Evolutionary conservation across 2,329 filamentous ascomycete species (phyloP), one percentile per base, ranked within the genome.

Genomic region (Neonectria ditissima): DNA sequence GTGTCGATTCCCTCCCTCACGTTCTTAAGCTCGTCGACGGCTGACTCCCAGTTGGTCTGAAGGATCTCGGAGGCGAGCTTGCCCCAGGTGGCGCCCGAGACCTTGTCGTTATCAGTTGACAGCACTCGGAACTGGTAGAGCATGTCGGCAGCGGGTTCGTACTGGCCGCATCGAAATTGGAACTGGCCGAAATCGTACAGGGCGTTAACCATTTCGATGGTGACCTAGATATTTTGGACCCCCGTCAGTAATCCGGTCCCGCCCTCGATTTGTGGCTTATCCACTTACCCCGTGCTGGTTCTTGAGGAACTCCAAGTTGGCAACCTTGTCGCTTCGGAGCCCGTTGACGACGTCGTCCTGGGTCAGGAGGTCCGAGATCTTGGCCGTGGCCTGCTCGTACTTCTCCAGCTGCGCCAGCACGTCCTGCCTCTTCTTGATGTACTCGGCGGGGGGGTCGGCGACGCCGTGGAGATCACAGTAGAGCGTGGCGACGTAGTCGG

Each of bases 91-190:
- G 96, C 96, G 58, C 92, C 92, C 62, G 93, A 89, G 71, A 97
- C 95, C 84, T 97, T 97, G 86, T 98, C 96, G 83, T 97, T 97
- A 81, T 99, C 96, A 74, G 95, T 99, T 61, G 95, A 97, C 74
- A 99, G 88, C 70, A 99, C 94, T 77, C 96, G 92, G 89, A 98
- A 99, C 79, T 97, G 93, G 84, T 97, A 98, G 56, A 99, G 90
- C 72, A 97, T 87, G 78, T 98, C 96, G 68, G 94, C 91, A 32
- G 96, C 95, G 73, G 92, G 91, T 58, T 84, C 89, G 81, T 99
- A 99, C 82, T 94, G 93, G 71, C 96, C 96, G 79, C 94, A 97
- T 84, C 93, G 95, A 85, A 98, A 99, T 84, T 97, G 93, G 83
- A 97, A 97, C 80, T 96, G 92, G 74, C 96, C 96, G 76, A 94